Conservation (phyloP, 306 rosid species). For the Quercus bicolor region DNA sequence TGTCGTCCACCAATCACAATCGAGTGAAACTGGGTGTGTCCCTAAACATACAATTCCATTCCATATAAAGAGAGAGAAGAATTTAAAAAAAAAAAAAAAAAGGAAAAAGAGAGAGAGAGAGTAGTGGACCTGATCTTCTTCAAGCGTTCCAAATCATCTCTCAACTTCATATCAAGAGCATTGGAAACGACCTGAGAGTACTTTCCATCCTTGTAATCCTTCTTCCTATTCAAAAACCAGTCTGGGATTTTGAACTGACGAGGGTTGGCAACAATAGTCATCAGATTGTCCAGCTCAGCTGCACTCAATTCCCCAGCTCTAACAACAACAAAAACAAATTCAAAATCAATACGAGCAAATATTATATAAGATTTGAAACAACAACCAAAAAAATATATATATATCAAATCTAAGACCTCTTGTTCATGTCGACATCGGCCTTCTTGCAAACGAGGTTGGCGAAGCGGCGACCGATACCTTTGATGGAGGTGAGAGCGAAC, state of each 20-base stretch:
- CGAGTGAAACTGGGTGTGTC: no score
- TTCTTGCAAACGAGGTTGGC: conserved; percentile 49
- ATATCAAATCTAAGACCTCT: conserved; percentile 22
- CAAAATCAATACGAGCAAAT: background rate
- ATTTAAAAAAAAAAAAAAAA: no score
- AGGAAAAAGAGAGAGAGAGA: background rate
- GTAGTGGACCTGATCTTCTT: conserved; percentile 40
- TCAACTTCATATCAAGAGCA: conserved; percentile 44
- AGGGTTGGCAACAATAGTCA: conserved; percentile 46
- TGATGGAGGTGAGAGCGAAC: conserved; percentile 55
- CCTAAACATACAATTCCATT: background rate
- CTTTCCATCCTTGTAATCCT: conserved; percentile 50
- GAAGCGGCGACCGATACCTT: conserved; percentile 49
- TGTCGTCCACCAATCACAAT: no score
- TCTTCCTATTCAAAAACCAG: conserved; percentile 46
- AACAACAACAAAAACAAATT: background rate
- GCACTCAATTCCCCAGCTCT: conserved; percentile 48
- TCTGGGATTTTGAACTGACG: conserved; percentile 47
- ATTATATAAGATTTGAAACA: background rate
- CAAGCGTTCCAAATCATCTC: conserved; percentile 49
- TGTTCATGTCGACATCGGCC: conserved; percentile 55
- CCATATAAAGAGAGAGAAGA: background rate
- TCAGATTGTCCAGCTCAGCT: conserved; percentile 41
- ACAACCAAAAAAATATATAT: background rate
- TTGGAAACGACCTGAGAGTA: conserved; percentile 45